Base-by-base conservation (phyloP, 768 basidiomycete genomes). In the Rubroboletus satanas region DNA sequence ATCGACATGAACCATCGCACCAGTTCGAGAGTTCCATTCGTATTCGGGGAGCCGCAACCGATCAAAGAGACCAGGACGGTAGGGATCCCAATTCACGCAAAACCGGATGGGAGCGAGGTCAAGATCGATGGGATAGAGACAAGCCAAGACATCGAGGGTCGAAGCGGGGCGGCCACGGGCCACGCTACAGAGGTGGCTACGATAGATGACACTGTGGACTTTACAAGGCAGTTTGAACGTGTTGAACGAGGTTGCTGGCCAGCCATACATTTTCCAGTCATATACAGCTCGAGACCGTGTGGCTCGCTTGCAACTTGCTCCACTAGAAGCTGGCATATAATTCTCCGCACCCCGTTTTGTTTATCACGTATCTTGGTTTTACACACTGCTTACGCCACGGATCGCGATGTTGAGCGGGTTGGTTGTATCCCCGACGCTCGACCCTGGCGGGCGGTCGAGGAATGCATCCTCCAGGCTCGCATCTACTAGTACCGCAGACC, bases 181-280 rank as follows among this genome's bases (percentile, higher is more conserved):
- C 83, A 52, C 76, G 80, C 39, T 84, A 83, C 63, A 77, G 55
- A 61, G 83, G 83, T 45, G 74, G 71, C 48, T 75, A 74, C 45
- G 54, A 59, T 62, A 70, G 69, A 62, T 74, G 59, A 96, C 83
- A 1, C 90, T 89, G 59, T 79, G 36, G 49, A 47, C 23, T 44
- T 45, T 42, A 37, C 38, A 47, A 44, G 29, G 15, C 45, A 35
- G 37, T 57, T 43, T 46, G 46, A 52, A 45, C 31, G 35, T 35
- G 36, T 50, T 32, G 44, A 43, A 33, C 32, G 33, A 62, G 48
- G 31, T 43, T 50, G 17, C 36, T 12, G 28, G 55, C 50, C 46
- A 52, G 50, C 48, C 38, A 33, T 33, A 33, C 43, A 44, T 5
- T 55, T 44, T 43, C 54, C 8, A 26, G 51, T 36, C 44, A 15